Conservation (phyloP, 306 rosid species). For the Castanea crenata region DNA sequence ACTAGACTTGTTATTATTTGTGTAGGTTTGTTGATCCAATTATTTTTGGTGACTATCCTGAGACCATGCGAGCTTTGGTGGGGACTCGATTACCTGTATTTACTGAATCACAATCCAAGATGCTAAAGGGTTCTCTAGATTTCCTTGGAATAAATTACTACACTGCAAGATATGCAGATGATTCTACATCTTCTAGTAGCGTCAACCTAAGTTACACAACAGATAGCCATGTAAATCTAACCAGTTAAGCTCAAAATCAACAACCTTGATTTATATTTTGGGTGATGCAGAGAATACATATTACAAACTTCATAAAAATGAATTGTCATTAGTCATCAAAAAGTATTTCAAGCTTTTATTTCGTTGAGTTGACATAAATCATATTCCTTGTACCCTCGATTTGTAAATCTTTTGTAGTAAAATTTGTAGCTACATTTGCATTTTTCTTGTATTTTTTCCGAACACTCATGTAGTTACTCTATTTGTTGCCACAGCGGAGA, state of each 20-base stretch:
- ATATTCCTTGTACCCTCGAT: too few relatives aligned
- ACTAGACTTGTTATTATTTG: neutral
- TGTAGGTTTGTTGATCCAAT: conserved; percentile 24
- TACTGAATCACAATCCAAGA: conserved; percentile 8
- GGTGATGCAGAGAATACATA: too few relatives aligned
- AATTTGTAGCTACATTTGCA: too few relatives aligned
- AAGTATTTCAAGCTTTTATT: too few relatives aligned
- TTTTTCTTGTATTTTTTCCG: too few relatives aligned
- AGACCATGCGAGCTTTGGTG: conserved; percentile 8
- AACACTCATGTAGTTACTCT: neutral
- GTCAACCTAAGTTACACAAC: conserved; percentile 18
- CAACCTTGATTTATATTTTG: neutral
- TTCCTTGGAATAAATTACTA: conserved; percentile 34
- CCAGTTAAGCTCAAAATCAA: conserved; percentile 30
- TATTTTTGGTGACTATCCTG: conserved; percentile 25
- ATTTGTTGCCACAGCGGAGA: conserved; percentile 21
- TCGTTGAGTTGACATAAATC: too few relatives aligned
- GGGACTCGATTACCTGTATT: conserved; percentile 29
- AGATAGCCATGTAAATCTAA: conserved; percentile 33
- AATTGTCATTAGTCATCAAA: too few relatives aligned
- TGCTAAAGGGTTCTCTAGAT: conserved; percentile 25
- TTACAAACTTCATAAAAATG: too few relatives aligned
- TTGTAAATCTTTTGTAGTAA: too few relatives aligned
- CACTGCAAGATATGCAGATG: conserved; percentile 20
- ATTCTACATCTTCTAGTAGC: neutral